Evolutionary conservation across 75 land plant genomes (phyloP).

Genomic region (Cupressus sempervirens): DNA sequence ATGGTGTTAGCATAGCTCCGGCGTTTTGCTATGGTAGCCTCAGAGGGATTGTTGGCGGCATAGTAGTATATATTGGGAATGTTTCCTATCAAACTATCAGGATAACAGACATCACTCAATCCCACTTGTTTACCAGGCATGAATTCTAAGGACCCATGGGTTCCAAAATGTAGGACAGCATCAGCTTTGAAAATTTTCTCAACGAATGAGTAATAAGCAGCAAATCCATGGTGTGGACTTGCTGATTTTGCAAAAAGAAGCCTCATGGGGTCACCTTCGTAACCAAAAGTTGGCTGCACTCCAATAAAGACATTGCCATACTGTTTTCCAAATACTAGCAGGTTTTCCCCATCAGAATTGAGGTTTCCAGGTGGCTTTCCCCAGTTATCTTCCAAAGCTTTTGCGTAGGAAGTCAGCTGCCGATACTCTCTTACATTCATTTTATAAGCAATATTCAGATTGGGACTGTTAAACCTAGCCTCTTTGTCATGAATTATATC

Average conservation of each 20-base stretch:
- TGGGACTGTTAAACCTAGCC: slow-evolving; percentile 96
- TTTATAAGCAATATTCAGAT: slow-evolving; percentile 88
- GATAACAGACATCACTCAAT: slow-evolving; percentile 97
- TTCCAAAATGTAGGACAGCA: slow-evolving; percentile 97
- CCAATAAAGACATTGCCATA: slow-evolving; percentile 98
- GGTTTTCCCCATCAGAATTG: slow-evolving; percentile 96
- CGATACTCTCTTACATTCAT: slow-evolving; percentile 93
- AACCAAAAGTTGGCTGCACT: slow-evolving; percentile 98
- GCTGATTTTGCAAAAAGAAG: slow-evolving; percentile 98
- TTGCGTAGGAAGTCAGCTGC: slow-evolving; percentile 79
- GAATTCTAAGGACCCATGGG: slow-evolving; percentile 98
- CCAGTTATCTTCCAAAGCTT: slow-evolving; percentile 92
- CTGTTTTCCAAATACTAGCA: slow-evolving; percentile 95
- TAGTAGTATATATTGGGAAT: slow-evolving; percentile 98
- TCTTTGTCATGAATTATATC: slow-evolving; percentile 98
- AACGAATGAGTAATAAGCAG: slow-evolving; percentile 93
- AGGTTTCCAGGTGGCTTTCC: slow-evolving; percentile 97
- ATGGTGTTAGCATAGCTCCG: slow-evolving; percentile 99
- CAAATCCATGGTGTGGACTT: slow-evolving; percentile 99
- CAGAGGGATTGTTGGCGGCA: slow-evolving; percentile 99
- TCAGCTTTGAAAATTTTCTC: slow-evolving; percentile 95
- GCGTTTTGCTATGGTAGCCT: slow-evolving; percentile 97
- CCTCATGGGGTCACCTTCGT: slow-evolving; percentile 99
- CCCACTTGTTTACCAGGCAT: slow-evolving; percentile 99
- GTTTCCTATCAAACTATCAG: slow-evolving; percentile 96